Base-by-base conservation (phyloP, 176 grass and related monocot genomes). In the Oryza meyeriana region DNA sequence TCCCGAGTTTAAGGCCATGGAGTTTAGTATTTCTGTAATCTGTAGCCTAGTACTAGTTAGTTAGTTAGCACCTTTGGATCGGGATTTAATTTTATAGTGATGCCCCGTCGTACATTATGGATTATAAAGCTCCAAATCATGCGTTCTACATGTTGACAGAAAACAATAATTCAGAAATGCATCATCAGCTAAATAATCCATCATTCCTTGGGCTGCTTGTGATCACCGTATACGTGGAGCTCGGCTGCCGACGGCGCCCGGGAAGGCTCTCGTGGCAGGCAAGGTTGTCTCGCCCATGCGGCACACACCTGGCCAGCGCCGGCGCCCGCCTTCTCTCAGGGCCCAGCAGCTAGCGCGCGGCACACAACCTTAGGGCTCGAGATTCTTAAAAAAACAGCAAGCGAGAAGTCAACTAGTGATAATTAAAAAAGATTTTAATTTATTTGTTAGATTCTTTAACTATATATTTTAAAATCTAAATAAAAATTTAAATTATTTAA, bases 201-300 rank as follows among this genome's bases (percentile, higher is more conserved):
- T 33, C 16, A 67, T 24, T 61, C 64, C 33, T 40, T n/a, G 8
- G 45, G 33, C 20, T 12, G 69, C 44, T 11, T 10, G 10, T 6
- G 48, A 30, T 13, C 34, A 27, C 36, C 36, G 31, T 33, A 8
- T 62, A 41, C 77, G 74, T 33, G 66, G 66, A 72, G 79, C 32
- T 33, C 6, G 74, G 33, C 48, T 42, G 71, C 42, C 61, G 69
- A 17, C 58, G 41, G 5, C 40, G 33, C 28, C 61, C 8, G 26
- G 4, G 81, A 80, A 84, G 61, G 45, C 87, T 80, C 81, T 89
- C 81, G 76, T 84, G 87, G 81, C 81, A 75, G 76, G 70, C 75
- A 64, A 81, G 42, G 76, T 42, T 85, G 77, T 64, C 69, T 27
- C 5, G n/a, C 9, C 45, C 45, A 14, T 11, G 68, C 45, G 30